phyloP scores from a whole-genome alignment of 78 protist species.

The Pirum gemmata region DNA sequence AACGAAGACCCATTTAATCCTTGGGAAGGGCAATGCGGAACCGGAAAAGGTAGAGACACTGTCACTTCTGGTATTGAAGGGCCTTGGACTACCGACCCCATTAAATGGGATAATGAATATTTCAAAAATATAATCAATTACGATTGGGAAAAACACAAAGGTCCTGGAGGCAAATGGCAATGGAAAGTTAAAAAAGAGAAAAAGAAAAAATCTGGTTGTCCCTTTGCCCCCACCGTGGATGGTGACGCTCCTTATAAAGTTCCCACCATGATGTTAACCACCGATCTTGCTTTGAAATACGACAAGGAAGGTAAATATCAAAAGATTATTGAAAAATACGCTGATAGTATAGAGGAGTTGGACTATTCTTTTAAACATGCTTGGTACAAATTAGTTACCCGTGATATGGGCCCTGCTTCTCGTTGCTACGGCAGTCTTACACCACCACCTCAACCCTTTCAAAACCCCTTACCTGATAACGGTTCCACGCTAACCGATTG shows the following conservation, averaged over 20 bases:
- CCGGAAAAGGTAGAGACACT: slow-evolving; percentile 56
- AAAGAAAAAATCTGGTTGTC: background rate
- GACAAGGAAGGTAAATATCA: too few species aligned
- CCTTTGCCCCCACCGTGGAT: background rate
- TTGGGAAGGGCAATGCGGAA: too few species aligned
- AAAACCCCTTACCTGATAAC: slow-evolving; percentile 39
- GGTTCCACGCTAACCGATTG: background rate
- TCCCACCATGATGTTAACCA: slow-evolving; percentile 32
- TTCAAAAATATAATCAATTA: slow-evolving; percentile 32
- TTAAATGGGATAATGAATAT: slow-evolving; percentile 47
- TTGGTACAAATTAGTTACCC: slow-evolving; percentile 58
- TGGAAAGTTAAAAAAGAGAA: slow-evolving; percentile 29
- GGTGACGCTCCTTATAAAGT: background rate
- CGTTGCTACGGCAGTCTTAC: slow-evolving; percentile 46
- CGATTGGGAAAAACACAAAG: slow-evolving; percentile 23
- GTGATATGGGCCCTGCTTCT: slow-evolving; percentile 56
- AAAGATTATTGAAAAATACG: slow-evolving; percentile 48
- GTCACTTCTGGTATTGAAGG: slow-evolving; percentile 63
- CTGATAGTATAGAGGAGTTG: slow-evolving; percentile 2
- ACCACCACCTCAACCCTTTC: slow-evolving; percentile 41
- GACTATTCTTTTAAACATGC: slow-evolving; percentile 49
- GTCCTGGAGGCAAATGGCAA: slow-evolving; percentile 45
- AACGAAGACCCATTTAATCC: too few species aligned
- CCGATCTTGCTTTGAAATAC: slow-evolving; percentile 43
- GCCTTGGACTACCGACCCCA: slow-evolving; percentile 60